These are phyloP conservation scores for Hanseniaspora singularis DNA, from an alignment of 805 yeast genomes.

Conservation along the genomic window DNA sequence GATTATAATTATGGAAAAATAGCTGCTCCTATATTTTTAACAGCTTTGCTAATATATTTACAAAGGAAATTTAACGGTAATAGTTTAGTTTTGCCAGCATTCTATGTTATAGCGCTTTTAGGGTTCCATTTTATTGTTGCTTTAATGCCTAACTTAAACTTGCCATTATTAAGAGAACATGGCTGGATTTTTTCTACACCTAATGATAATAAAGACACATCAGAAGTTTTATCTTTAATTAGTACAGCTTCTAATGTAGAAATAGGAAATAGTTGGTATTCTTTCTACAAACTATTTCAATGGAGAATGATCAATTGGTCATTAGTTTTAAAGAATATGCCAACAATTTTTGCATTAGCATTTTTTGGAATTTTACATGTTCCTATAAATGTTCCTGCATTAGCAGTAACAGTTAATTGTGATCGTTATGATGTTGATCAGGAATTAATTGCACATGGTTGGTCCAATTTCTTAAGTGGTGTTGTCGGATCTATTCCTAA, in stretches of 20 bases:
- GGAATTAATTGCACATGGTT: constrained; percentile 90
- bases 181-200: constrained; percentile 80
- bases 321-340: constrained; percentile 54
- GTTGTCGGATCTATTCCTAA: constrained; percentile 80
- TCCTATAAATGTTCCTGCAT: constrained; percentile 94
- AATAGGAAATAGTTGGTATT: constrained; percentile 51
- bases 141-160: constrained; percentile 51
- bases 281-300: constrained; percentile 63
- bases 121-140: constrained; percentile 59
- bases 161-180: constrained; percentile 47
- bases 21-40: constrained; percentile 55
- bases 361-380: constrained; percentile 94
- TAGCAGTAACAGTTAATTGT: constrained; percentile 80
- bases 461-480: constrained; percentile 79
- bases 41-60: constrained; percentile 46
- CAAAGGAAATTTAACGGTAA: constrained; percentile 56
- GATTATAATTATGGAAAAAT: constrained; percentile 44
- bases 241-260: not conserved
- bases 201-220: too few relatives aligned
- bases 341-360: constrained; percentile 90
- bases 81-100: constrained; percentile 58
- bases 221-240: too few relatives aligned
- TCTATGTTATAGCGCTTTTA: constrained; percentile 58
- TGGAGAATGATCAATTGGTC: constrained; percentile 65
- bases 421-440: constrained; percentile 78